phyloP scores from a whole-genome alignment of 352 stramenopile species.

The Phytophthora tentaculata region DNA sequence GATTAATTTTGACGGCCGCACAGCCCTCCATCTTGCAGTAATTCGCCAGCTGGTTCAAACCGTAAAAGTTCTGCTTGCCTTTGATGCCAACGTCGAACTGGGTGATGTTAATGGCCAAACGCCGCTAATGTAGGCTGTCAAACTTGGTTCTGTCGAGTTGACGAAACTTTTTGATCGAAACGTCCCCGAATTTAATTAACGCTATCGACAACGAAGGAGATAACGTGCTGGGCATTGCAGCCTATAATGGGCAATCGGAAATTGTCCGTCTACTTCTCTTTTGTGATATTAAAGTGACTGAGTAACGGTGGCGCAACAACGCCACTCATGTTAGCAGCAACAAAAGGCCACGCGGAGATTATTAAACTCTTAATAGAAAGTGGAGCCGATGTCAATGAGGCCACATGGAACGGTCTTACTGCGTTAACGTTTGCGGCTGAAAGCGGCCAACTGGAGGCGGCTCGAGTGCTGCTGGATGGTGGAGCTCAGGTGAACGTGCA shows the following conservation, averaged over 20 bases:
- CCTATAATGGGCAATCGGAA: conserved; percentile 6
- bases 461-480: neutral
- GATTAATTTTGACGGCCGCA: conserved; percentile 8
- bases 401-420: conserved; percentile 12
- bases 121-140: conserved; percentile 7
- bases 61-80: neutral
- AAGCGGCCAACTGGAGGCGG: neutral
- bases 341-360: conserved; percentile 12
- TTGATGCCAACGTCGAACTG: conserved; percentile 12
- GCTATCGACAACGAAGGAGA: conserved; percentile 16
- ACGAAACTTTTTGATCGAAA: conserved; percentile 3
- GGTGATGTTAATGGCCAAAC: neutral
- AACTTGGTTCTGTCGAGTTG: neutral
- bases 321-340: conserved; percentile 21
- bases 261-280: conserved; percentile 10
- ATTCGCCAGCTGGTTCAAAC: neutral
- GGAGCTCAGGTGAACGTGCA: conserved; percentile 3
- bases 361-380: conserved; percentile 13
- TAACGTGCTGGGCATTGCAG: conserved; percentile 10
- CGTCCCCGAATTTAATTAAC: neutral
- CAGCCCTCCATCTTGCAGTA: conserved; percentile 15
- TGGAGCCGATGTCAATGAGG: too few relatives aligned
- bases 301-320: conserved; percentile 16
- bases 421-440: conserved; percentile 29
- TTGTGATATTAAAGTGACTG: neutral